Evolutionary conservation across 2,329 filamentous ascomycete species (phyloP).

Genomic region (Talaromyces sp.): DNA sequence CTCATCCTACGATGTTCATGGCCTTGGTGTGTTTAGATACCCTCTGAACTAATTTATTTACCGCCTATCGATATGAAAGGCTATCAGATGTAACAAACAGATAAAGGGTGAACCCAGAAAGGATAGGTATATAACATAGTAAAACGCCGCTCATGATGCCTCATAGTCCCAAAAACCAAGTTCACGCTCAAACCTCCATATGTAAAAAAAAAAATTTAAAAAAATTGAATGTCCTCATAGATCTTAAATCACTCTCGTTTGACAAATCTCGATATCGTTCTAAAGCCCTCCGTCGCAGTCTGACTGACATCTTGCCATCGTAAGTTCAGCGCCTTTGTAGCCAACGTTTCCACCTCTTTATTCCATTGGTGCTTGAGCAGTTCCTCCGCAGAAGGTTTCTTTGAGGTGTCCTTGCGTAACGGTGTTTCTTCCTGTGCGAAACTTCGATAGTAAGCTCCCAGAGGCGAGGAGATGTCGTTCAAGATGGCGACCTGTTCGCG

Average conservation of each 20-base stretch:
- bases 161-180: not conserved
- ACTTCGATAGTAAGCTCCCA: conserved; percentile 32
- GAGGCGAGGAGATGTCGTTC: conserved; percentile 34
- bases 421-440: conserved; percentile 16
- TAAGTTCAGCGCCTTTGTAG: conserved; percentile 61
- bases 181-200: not conserved
- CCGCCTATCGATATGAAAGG: not conserved
- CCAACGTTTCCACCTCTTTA: conserved; percentile 62
- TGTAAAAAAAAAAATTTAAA: not conserved
- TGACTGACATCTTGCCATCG: conserved; percentile 60
- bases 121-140: not conserved
- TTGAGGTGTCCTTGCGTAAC: not conserved
- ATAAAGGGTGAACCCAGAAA: not conserved
- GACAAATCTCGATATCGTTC: conserved; percentile 35
- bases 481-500: conserved; percentile 40
- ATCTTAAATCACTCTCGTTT: conserved; percentile 26
- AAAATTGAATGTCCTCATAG: conserved; percentile 8
- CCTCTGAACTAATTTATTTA: not conserved
- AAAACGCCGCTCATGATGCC: not conserved
- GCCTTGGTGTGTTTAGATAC: not conserved
- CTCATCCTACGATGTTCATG: not conserved
- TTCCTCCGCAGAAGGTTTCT: conserved; percentile 57
- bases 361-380: conserved; percentile 76
- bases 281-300: conserved; percentile 46
- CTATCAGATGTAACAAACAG: not conserved